Percentiles rank a stretch among this genome's conserved stretches.
These are phyloP conservation scores for Paracoccidioides lutzii DNA, from an alignment of 2,329 filamentous ascomycete genomes.

Conservation along the genomic window DNA sequence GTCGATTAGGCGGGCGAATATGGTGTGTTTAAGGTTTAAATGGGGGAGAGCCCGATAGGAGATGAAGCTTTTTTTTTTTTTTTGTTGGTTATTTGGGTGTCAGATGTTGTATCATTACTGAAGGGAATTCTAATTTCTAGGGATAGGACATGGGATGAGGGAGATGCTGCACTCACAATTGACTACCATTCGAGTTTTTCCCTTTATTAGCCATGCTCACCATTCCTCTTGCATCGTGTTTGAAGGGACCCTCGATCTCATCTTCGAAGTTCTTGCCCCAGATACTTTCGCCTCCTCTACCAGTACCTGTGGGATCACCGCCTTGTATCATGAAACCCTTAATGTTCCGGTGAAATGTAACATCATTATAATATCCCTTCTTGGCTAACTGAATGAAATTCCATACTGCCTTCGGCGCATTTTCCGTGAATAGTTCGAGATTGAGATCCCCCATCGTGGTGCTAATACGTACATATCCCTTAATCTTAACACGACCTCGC, in stretches of 20 bases:
- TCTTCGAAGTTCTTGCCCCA: constrained; percentile 94
- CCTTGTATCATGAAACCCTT: constrained; percentile 96
- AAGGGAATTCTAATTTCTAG: neutral
- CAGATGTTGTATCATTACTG: neutral
- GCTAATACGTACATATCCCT: constrained; percentile 80
- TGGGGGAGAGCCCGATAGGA: constrained; percentile 75
- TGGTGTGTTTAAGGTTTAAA: constrained; percentile 91
- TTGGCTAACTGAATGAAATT: constrained; percentile 85
- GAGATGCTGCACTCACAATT: constrained; percentile 47
- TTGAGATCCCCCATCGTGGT: constrained; percentile 78
- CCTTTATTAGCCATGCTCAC: constrained; percentile 97
- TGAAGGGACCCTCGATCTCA: constrained; percentile 78
- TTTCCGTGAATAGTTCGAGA: constrained; percentile 80
- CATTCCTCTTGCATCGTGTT: constrained; percentile 69
- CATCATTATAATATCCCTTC: constrained; percentile 75
- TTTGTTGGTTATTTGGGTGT: neutral
- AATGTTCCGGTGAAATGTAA: constrained; percentile 87
- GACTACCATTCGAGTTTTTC: constrained; percentile 90
- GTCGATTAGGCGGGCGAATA: constrained; percentile 77
- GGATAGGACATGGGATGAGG: neutral
- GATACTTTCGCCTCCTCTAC: constrained; percentile 74
- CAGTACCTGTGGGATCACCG: constrained; percentile 85
- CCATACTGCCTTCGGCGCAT: constrained; percentile 87
- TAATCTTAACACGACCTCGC: constrained; percentile 74
- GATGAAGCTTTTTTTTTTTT: constrained; percentile 50